Percentiles rank a stretch among this genome's conserved stretches.
Evolutionary conservation across 208 protist species (phyloP).

Genomic region (Trypanosoma melophagium): DNA sequence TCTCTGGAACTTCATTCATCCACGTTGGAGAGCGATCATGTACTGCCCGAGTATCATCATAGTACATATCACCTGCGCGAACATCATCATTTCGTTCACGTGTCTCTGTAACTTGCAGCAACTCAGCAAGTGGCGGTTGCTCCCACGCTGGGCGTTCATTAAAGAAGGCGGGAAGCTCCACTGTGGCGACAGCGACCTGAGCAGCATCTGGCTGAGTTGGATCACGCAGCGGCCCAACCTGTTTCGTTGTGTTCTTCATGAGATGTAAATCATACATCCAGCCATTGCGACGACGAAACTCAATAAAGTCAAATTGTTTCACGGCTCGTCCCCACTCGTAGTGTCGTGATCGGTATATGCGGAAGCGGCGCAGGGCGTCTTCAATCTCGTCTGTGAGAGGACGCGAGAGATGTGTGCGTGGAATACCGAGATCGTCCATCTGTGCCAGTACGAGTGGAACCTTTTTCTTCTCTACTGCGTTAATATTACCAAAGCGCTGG

Average conservation of each 20-base stretch:
- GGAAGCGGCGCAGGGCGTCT: conserved; percentile 83
- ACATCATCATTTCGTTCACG: conserved; percentile 78
- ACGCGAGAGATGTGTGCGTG: conserved; percentile 73
- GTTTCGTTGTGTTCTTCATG: conserved; percentile 78
- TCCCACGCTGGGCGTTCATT: conserved; percentile 76
- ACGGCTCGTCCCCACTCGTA: conserved; percentile 89
- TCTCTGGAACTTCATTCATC: conserved; percentile 88
- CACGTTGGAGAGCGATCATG: conserved; percentile 81
- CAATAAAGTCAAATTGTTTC: conserved; percentile 90
- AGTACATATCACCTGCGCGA: conserved; percentile 83
- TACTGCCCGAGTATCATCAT: conserved; percentile 54
- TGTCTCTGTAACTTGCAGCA: conserved; percentile 44
- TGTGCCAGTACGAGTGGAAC: conserved; percentile 81
- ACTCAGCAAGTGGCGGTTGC: conserved; percentile 61
- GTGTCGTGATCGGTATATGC: conserved; percentile 68
- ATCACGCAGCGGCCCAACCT: conserved; percentile 66
- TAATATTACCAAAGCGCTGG: conserved; percentile 75
- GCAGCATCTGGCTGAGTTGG: conserved; percentile 57
- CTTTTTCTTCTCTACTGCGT: conserved; percentile 88
- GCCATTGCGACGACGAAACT: conserved; percentile 86
- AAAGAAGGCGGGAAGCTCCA: conserved; percentile 80
- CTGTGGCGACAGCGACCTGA: conserved; percentile 47
- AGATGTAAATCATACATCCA: conserved; percentile 88
- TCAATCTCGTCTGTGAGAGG: conserved; percentile 86
- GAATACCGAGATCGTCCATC: conserved; percentile 84